phyloP scores from a whole-genome alignment of 331 rosid species.

The Pyrus hybrid region DNA sequence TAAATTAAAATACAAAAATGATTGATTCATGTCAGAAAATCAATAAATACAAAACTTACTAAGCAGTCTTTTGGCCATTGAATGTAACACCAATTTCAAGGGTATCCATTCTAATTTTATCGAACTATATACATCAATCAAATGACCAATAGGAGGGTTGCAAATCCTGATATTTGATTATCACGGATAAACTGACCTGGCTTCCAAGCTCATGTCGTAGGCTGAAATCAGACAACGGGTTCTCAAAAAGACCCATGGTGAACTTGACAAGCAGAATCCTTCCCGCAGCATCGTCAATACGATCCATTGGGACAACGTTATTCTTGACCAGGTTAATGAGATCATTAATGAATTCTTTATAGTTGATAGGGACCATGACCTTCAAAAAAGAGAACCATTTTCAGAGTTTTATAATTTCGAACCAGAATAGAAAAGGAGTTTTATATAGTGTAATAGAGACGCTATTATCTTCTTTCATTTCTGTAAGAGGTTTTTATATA shows the following conservation, averaged over 20 bases:
- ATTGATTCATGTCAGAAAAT: slow-evolving; percentile 1
- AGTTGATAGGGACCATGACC: slow-evolving; percentile 86
- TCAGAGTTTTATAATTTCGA: too few relatives aligned
- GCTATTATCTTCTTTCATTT: too few relatives aligned
- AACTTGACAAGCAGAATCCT: slow-evolving; percentile 89
- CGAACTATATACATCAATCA: too few relatives aligned
- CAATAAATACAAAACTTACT: neutral
- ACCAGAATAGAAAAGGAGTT: too few relatives aligned
- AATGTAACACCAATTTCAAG: neutral
- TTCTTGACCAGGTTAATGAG: slow-evolving; percentile 64
- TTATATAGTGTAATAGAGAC: too few relatives aligned
- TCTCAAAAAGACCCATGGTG: slow-evolving; percentile 87
- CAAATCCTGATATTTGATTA: neutral
- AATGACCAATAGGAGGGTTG: too few relatives aligned
- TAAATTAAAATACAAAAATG: neutral
- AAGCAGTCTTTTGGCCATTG: neutral
- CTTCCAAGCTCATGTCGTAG: slow-evolving; percentile 88
- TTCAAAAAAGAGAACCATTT: slow-evolving; percentile 30
- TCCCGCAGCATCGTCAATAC: slow-evolving; percentile 78
- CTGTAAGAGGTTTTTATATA: too few relatives aligned
- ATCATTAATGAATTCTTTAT: slow-evolving; percentile 59
- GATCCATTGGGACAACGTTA: slow-evolving; percentile 69
- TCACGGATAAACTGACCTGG: slow-evolving; percentile 41
- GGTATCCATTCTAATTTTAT: too few relatives aligned
- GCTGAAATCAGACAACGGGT: slow-evolving; percentile 76